Evolutionary conservation across 257 asterid genomes (phyloP), one percentile per base, ranked within the genome.

Genomic region (Solanum chmielewskii): DNA sequence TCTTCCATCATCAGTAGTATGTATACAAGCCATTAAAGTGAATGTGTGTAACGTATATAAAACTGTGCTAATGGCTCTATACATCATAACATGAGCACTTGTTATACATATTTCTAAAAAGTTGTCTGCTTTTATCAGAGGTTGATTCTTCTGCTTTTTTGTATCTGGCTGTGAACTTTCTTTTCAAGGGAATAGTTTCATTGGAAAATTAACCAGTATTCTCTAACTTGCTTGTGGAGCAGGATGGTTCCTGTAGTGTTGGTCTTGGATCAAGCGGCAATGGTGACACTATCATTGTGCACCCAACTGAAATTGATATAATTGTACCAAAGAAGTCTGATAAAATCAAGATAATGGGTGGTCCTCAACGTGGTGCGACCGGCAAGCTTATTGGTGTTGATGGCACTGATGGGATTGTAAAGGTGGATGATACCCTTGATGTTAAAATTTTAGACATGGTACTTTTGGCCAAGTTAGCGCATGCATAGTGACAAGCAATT

Each of bases 351-450:
- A 94, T 95, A 85, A 93, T 97, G 97, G 97, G 99, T 6, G 98
- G 98, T 13, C 91, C 92, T 6, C 94, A 91, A 78, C 98, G 98
- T 16, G 99, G 98, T 45, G 89, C 97, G 29, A 93, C 94, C 0
- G 98, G 99, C 73, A 97, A 93, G 89, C 98, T 95, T 42, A 93
- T 95, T 9, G 99, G 98, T 77, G 93, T 97, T 16, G 98, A 97
- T 86, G 98, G 98, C 45, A 92, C 95, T 0, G 98, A 95, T 85
- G 98, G 99, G 78, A 97, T 97, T 68, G 97, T 95, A 37, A 97
- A 97, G 91, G 91, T 94, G 71, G 98, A 97, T 52, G 93, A 93
- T 70, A 93, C 97, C 0, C 88, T 93, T 9, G 98, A 97, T 69
- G 98, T 95, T n/a, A 95, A 95, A 87, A 97, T 97, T 86, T 89